Evolutionary conservation across 2,329 filamentous ascomycete genomes (phyloP), one percentile per base, ranked within the genome.

Genomic region (Penicillium sp.): DNA sequence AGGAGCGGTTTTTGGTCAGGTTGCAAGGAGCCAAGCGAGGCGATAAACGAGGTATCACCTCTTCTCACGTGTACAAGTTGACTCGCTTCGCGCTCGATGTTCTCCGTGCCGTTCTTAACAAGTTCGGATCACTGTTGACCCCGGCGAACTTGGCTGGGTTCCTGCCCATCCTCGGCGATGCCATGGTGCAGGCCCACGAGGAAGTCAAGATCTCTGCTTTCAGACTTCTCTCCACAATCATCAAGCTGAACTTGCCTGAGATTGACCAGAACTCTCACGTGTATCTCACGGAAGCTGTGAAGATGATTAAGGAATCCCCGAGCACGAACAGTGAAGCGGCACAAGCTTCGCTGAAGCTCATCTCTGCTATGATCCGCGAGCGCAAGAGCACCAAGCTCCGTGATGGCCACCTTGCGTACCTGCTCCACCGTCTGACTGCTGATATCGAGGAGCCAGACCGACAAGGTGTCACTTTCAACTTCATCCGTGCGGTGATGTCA

Each of bases 391-490:
- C 93, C 4, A 75, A 80, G 15, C 78, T 97, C 62, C 90, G 88
- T 67, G 88, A 95, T 57, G 83, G 82, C 3, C 87, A 91, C 38
- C 75, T 97, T 18, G 89, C 93, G 39, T 86, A 89, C 67, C 75
- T 98, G 2, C 81, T 97, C 3, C 82, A 84, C 54, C 87, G 88
- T 51, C 76, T 97, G 44, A 87, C 90, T 60, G 84, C 90, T 25
- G 92, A 97, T 63, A 80, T 98, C 42, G 95, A 95, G 27, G 89
- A 97, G 66, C 90, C 92, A 3, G 86, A 95, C 57, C 86, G 91
- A 53, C 89, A 95, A 55, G 91, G 95, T 59, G 83, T 95, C 37
- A 93, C 89, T 0, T 98, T 98, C 75, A 95, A 89, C 64, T 97
- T 98, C 70, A 73, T 98, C 50, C 86, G 91, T 37, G 87, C 89